Base-by-base conservation (phyloP, 192 early-diverging fungal species). In the Coemansia sp. region DNA sequence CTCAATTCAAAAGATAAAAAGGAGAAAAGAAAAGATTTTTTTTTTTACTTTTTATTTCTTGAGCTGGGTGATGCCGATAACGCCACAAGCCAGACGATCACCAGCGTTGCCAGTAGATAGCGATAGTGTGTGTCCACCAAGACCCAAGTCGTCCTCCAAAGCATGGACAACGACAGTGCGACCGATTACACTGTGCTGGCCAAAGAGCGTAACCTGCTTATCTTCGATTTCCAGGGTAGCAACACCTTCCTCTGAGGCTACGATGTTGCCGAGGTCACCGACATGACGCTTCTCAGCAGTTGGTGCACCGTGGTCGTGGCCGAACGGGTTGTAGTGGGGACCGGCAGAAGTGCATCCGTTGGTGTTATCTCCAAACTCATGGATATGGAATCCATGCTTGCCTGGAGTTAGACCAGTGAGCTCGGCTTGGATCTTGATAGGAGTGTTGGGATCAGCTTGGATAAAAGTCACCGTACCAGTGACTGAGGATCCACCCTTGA, bases 181-280 rank as follows among this genome's bases (percentile, higher is more conserved):
- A 67, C 93, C 93, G 71, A 95, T 88, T 67, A 95, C 85, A 69
- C 87, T 88, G 83, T 88, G 84, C 44, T 73, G 75, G 80, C 94
- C 95, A 75, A 88, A 87, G 68, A 95, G 88, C 63, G 88, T 87
- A 74, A 97, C 71, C 68, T 88, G 87, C 16, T 60, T 62, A 75
- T 95, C 94, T 53, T 75, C 63, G 62, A 85, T 72, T 44, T 84
- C 81, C 38, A 87, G 58, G 41, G 75, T 75, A 62, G 87, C 90
- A 64, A 72, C 79, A 50, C 94, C 91, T 61, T 88, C 66, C 13
- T 73, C 73, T 15, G 80, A 73, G 27, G 87, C 90, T 22, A 43
- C 72, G 49, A 97, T 69, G 85, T 97, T 97, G 73, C 95, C 95
- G 62, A 97, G 88, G 81, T 97, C 95, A 70, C 95, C 95, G 33